A percentile compares a stretch with the other conserved stretches of the same genome.
Conservation (phyloP, 768 basidiomycete genomes). For the Crassisporium funariophilum region DNA sequence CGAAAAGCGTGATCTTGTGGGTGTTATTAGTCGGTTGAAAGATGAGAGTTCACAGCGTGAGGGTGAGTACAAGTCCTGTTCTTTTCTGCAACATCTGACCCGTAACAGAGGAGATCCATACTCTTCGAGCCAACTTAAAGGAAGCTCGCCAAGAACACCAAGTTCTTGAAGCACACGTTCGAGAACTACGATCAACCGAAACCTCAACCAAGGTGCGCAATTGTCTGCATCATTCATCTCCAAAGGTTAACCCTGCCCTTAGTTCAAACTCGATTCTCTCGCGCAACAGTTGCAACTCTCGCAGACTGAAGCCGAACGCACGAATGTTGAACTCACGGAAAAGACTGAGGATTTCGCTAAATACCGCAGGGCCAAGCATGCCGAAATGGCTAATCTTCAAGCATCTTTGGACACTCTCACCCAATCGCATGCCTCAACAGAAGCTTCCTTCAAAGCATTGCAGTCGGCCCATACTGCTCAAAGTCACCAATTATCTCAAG, state of each 20-base stretch:
- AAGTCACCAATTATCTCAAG: slow-evolving; percentile 74
- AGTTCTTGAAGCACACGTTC: slow-evolving; percentile 62
- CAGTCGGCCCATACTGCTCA: slow-evolving; percentile 74
- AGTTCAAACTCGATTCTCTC: slow-evolving; percentile 89
- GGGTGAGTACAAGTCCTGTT: slow-evolving; percentile 47
- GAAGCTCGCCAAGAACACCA: slow-evolving; percentile 77
- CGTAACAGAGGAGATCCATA: slow-evolving; percentile 68
- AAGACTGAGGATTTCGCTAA: slow-evolving; percentile 85
- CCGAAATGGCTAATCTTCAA: slow-evolving; percentile 76
- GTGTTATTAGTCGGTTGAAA: slow-evolving; percentile 80
- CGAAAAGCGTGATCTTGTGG: slow-evolving; percentile 89
- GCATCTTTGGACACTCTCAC: slow-evolving; percentile 72
- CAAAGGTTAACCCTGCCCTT: slow-evolving; percentile 5
- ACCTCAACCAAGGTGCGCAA: slow-evolving; percentile 68
- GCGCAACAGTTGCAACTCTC: slow-evolving; percentile 80
- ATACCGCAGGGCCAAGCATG: slow-evolving; percentile 80
- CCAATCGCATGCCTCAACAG: slow-evolving; percentile 65
- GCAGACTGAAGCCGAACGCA: slow-evolving; percentile 74
- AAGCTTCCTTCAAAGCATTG: slow-evolving; percentile 70
- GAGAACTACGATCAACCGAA: slow-evolving; percentile 74
- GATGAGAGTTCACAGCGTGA: slow-evolving; percentile 75
- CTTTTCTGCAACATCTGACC: background rate
- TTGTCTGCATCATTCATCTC: background rate
- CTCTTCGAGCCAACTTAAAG: slow-evolving; percentile 67
- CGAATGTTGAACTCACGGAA: slow-evolving; percentile 63